These are phyloP conservation scores for Diplodia seriata DNA, from an alignment of 2,329 filamentous ascomycete species.

Conservation along the genomic window DNA sequence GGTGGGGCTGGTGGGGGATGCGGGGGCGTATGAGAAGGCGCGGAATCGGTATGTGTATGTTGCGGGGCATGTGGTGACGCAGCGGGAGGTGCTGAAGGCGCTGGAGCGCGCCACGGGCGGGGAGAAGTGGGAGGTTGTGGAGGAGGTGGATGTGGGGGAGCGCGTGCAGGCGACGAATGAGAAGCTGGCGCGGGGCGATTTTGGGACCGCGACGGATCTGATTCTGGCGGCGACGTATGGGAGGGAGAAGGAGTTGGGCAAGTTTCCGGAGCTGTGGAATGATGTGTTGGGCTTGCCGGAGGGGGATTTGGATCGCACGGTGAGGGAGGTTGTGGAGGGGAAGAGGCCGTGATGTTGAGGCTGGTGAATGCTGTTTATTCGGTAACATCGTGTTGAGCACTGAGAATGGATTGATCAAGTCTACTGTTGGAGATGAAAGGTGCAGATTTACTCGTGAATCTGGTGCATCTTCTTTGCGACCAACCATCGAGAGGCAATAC, in stretches of 20 bases:
- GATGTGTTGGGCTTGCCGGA: slow-evolving; percentile 51
- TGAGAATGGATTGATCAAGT: too few species aligned
- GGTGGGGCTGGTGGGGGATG: slow-evolving; percentile 52
- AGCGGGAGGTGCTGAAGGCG: slow-evolving; percentile 62
- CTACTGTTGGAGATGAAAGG: too few species aligned
- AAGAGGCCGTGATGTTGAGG: not conserved
- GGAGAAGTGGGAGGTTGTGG: slow-evolving; percentile 59
- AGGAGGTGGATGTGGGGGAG: slow-evolving; percentile 43
- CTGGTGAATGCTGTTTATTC: too few species aligned
- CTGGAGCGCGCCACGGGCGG: too few species aligned
- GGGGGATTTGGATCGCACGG: slow-evolving; percentile 46
- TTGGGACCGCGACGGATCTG: slow-evolving; percentile 37
- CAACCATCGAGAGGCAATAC: too few species aligned
- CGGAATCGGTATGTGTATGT: slow-evolving; percentile 64
- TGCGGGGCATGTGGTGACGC: slow-evolving; percentile 63
- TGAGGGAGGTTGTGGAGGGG: slow-evolving; percentile 38
- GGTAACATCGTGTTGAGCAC: too few species aligned
- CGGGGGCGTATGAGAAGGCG: slow-evolving; percentile 31
- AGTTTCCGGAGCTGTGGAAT: slow-evolving; percentile 48
- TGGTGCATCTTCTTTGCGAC: too few species aligned
- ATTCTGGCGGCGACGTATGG: slow-evolving; percentile 37
- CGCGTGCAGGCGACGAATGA: slow-evolving; percentile 40
- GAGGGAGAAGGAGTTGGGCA: slow-evolving; percentile 34
- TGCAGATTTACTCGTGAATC: too few species aligned
- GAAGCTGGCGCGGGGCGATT: slow-evolving; percentile 49